Evolutionary conservation across 164 flowering plant species (phyloP).

Genomic region (Stephania yunnanensis): DNA sequence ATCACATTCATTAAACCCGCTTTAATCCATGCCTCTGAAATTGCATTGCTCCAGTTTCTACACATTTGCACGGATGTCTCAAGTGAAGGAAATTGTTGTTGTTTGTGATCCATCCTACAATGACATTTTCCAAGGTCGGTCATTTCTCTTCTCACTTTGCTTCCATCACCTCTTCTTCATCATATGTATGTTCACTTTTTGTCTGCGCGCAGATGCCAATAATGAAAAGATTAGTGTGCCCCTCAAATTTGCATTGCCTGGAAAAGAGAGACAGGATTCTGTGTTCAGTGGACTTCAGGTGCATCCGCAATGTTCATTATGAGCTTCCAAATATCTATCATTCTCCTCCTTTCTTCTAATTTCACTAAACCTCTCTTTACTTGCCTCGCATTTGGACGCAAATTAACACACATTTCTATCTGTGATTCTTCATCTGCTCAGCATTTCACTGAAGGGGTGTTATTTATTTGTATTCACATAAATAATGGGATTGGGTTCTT

Average conservation of each 20-base stretch:
- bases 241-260: constrained; percentile 85
- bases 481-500: neutral
- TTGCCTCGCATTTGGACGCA: neutral
- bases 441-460: neutral
- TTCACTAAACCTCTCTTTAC: neutral
- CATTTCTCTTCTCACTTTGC: neutral
- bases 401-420: neutral
- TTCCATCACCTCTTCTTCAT: neutral
- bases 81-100: constrained; percentile 91
- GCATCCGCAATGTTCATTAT: constrained; percentile 16
- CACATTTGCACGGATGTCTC: constrained; percentile 67
- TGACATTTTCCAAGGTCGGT: constrained; percentile 98
- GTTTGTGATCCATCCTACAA: constrained; percentile 96
- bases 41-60: constrained; percentile 55
- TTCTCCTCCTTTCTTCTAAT: neutral
- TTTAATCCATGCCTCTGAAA: neutral
- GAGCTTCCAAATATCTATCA: constrained; percentile 11
- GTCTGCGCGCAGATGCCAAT: constrained; percentile 38
- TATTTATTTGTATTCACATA: neutral
- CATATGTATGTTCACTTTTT: constrained; percentile 9
- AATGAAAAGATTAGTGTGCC: constrained; percentile 45
- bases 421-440: too few relatives aligned
- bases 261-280: constrained; percentile 99
- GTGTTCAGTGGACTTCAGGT: constrained; percentile 96
- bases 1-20: too few relatives aligned